Evolutionary conservation across 208 protist species (phyloP), one percentile per base, ranked within the genome.

Genomic region (Trypanosoma platydactyli): DNA sequence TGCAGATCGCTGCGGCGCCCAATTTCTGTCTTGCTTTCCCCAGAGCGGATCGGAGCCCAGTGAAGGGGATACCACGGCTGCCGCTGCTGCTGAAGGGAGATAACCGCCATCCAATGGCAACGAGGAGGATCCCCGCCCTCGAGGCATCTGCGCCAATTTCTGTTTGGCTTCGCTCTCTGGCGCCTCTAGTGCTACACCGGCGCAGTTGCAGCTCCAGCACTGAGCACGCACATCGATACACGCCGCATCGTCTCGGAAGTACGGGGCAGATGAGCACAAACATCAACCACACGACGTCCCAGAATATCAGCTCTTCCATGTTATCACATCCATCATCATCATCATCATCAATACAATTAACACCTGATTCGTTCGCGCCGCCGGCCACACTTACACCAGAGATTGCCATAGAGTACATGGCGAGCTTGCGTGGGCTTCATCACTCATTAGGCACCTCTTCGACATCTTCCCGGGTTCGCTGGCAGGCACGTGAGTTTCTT

Each of bases 401-500:
- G 5, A 0, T 25, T n/a, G 51, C 53, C 4, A 55, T 68, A 15
- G 53, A 54, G 33, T 68, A 69, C 56, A 0, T 75, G 46, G 52
- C 50, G 7, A 45, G 40, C 3, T 27, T 75, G 44, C 60, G 62
- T 22, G 45, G 46, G 12, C 13, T 56, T 24, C 69, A 75, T 45
- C 45, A 30, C 3, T 49, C 48, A 16, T 41, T 68, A 0, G 62
- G 69, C 22, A 48, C 64, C 25, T 22, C 46, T 4, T 1, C 20
- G 6, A 20, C 45, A 15, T 42, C 69, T 1, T 75, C 69, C 9
- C 53, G 40, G 5, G 35, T 64, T 4, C 62, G 61, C 18, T 68
- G 42, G 29, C 25, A 61, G 22, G 69, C 61, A 42, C 52, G 69
- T 24, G 48, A 55, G 16, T 75, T 75, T 68, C 55, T 75, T 3